Evolutionary conservation across 2,329 filamentous ascomycete species (phyloP), one percentile per base, ranked within the genome.

Genomic region (Epichloe festucae): DNA sequence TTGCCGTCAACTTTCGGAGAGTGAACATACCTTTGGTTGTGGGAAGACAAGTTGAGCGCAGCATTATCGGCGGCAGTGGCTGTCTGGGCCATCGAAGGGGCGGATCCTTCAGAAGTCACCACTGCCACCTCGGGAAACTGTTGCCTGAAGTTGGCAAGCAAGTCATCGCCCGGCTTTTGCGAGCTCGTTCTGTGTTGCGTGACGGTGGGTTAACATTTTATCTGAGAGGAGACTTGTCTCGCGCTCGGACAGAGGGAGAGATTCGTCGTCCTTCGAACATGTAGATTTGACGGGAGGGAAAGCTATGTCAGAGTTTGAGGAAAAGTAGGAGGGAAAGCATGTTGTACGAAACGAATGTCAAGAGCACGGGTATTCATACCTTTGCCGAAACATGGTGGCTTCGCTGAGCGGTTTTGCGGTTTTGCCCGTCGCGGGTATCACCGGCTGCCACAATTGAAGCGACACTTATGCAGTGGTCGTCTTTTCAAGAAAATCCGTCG

Each of bases 151-250:
- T 80, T 82, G 69, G 81, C 81, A 66, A 90, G 82, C 62, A 95
- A 77, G 61, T 89, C 87, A 64, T 89, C 85, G 65, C 80, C 82
- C 52, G 88, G 89, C 72, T 93, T 94, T 68, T 88, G 86, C 52
- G 85, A 81, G 66, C 79, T 87, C 63, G 79, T 86, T 70, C 83
- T 86, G 19, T 44, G 34, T 60, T 14, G 17, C 31, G 38, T 14
- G 27, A 45, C 23, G 38, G 12, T 17, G 12, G 48, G 36, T 53
- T 19, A 54, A 50, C 43, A 34, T 34, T 35, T 19, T 14, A 4
- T 38, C 23, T 17, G 38, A n/a, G 14, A 19, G n/a, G 36, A 40
- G 19, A 35, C 6, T 36, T 36, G 39, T 49, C 17, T 49, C n/a
- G 39, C 39, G 19, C 2, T 42, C 42, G 11, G 7, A 43, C 19